These are phyloP conservation scores for Fusarium torreyae DNA, from an alignment of 2,329 filamentous ascomycete species.

Conservation along the genomic window DNA sequence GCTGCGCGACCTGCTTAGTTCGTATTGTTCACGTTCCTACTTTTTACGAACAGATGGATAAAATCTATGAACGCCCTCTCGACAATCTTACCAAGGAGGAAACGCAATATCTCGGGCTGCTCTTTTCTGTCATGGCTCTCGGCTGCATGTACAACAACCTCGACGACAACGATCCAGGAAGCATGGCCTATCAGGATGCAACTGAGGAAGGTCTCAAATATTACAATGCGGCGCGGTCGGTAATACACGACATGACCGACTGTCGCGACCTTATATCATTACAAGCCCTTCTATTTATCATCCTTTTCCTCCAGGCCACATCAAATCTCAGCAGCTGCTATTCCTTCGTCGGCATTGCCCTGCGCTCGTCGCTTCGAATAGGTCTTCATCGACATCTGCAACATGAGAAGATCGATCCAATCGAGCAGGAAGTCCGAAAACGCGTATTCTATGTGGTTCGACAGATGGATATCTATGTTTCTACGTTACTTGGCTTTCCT, in stretches of 20 bases:
- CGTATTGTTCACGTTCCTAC: constrained; percentile 85
- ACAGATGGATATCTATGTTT: constrained; percentile 80
- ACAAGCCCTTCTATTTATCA: constrained; percentile 84
- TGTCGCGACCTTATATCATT: constrained; percentile 82
- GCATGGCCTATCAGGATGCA: constrained; percentile 64
- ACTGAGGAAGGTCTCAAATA: constrained; percentile 79
- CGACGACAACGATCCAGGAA: constrained; percentile 66
- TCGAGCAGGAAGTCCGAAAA: constrained; percentile 75
- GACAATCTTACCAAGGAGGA: constrained; percentile 76
- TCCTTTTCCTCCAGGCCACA: constrained; percentile 84
- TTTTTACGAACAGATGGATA: constrained; percentile 84
- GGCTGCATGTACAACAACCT: constrained; percentile 79
- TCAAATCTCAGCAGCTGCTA: constrained; percentile 86
- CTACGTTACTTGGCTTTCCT: constrained; percentile 76
- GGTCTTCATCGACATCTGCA: constrained; percentile 82
- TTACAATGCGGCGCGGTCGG: constrained; percentile 76
- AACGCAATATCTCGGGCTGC: constrained; percentile 76
- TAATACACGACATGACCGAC: constrained; percentile 76
- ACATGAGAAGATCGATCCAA: constrained; percentile 72
- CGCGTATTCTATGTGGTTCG: constrained; percentile 78
- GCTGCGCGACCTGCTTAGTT: constrained; percentile 70
- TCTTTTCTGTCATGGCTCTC: constrained; percentile 79
- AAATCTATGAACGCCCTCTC: constrained; percentile 79
- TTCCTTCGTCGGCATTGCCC: constrained; percentile 82
- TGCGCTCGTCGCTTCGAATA: constrained; percentile 82